phyloP scores from a whole-genome alignment of 352 stramenopile species.

The Phytophthora pisi region DNA sequence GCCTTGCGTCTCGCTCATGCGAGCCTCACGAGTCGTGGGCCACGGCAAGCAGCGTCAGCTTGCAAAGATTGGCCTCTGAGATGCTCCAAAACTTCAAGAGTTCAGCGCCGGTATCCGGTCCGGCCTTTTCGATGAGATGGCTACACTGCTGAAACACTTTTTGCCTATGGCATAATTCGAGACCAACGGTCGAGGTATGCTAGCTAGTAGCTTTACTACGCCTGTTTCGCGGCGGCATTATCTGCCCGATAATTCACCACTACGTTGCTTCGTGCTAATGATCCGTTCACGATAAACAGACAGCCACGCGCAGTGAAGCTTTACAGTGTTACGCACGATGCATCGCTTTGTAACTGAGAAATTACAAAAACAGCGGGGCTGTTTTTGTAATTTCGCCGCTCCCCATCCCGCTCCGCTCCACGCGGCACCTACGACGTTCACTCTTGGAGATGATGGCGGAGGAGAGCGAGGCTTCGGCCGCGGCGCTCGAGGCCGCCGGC shows the following conservation, averaged over 20 bases:
- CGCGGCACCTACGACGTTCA: slow-evolving; percentile 11
- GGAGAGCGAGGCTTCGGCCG: slow-evolving; percentile 26
- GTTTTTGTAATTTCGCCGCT: too few species aligned
- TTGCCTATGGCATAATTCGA: too few species aligned
- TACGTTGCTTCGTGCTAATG: too few species aligned
- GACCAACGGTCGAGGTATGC: background rate
- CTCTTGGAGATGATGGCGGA: slow-evolving; percentile 34
- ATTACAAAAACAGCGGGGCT: too few species aligned
- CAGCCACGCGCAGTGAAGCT: too few species aligned
- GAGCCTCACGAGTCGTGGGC: background rate
- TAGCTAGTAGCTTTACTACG: background rate
- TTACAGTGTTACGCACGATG: too few species aligned
- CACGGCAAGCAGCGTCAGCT: background rate
- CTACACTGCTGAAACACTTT: slow-evolving; percentile 7
- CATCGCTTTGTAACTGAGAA: too few species aligned
- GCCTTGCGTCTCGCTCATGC: background rate
- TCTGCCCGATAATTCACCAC: too few species aligned
- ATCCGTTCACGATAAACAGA: too few species aligned
- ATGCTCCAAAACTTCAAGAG: slow-evolving; percentile 14
- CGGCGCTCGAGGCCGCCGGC: slow-evolving; percentile 6
- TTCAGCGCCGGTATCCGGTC: slow-evolving; percentile 13
- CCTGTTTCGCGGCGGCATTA: background rate
- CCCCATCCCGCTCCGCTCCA: slow-evolving; percentile 17
- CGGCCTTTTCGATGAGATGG: slow-evolving; percentile 8
- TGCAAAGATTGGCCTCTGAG: background rate